Base-by-base conservation (phyloP, 129 eudicot genomes). In the Artemisia annua region DNA sequence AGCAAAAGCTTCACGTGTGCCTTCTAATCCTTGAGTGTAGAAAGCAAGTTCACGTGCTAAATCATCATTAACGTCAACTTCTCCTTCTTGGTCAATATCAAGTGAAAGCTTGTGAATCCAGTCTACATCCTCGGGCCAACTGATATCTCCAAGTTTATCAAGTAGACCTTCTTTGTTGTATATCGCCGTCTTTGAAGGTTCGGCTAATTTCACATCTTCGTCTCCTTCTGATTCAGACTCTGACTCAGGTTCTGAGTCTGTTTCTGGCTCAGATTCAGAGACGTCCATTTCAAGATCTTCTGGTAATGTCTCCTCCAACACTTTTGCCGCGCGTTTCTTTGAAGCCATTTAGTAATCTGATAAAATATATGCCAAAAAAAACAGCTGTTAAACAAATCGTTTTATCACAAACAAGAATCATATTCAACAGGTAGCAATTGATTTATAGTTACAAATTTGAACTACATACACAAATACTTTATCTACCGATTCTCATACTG, bases 21-120 rank as follows among this genome's bases (percentile, higher is more conserved):
- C 95, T 51, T 89, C 94, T 44, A 92, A 58, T 50, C 95, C 98
- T 67, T 92, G 98, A 0, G 96, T 89, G 68, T 92, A 89, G 71
- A 92, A 87, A 9, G 96, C 90, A 32, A 84, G 82, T 76, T 92
- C 98, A 24, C 96, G 78, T 5, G 76, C 73, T 72, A 89, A 60
- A 69, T 92, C 98, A 77, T 92, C 96, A 20, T 92, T 92, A 54
- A 89, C 96, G 7, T 89, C 95, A 53, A 89, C 90, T 56, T 79
- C 86, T 79, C 84, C 82, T 68, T 85, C 90, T 73, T 82, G 87
- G 32, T 77, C 65, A 26, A 81, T 80, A 58, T 85, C 85, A 49
- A 92, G 18, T 8, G 88, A 70, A 59, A 90, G 93, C 67, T 81
- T 87, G 63, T 90, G 93, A 18, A 67, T 73, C 96, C 93, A 90